A percentile compares a stretch with the other conserved stretches of the same genome.
Evolutionary conservation across 164 flowering plant genomes (phyloP).

Genomic region (grape (Vitis vinifera)): DNA sequence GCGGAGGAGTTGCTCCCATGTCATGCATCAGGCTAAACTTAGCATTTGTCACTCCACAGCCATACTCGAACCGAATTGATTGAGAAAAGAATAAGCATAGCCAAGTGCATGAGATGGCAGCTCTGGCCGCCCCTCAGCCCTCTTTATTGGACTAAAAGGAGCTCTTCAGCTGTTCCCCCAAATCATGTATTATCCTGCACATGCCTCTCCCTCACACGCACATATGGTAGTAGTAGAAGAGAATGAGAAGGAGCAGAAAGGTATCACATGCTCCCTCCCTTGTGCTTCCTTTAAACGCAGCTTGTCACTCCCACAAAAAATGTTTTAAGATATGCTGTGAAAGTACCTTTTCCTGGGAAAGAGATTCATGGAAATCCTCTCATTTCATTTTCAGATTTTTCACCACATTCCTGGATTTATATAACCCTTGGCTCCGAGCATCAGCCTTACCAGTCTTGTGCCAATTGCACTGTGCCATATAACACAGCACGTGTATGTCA

Average conservation of each 20-base stretch:
- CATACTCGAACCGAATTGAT: background rate
- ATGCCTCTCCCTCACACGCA: background rate
- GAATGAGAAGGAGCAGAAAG: background rate
- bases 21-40: conserved; percentile 48
- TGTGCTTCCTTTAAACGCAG: background rate
- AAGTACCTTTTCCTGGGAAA: too few species aligned
- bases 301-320: background rate
- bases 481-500: too few species aligned
- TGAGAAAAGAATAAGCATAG: conserved; percentile 24
- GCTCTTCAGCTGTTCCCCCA: conserved; percentile 23
- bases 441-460: too few species aligned
- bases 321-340: background rate
- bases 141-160: conserved; percentile 53
- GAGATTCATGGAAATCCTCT: too few species aligned
- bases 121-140: conserved; percentile 44
- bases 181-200: too few species aligned
- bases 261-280: background rate
- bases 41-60: conserved; percentile 11
- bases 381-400: too few species aligned
- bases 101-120: conserved; percentile 58
- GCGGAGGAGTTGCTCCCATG: conserved; percentile 65
- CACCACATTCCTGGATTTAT: too few species aligned
- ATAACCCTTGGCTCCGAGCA: too few species aligned
- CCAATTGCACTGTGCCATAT: too few species aligned
- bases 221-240: background rate